Evolutionary conservation across 225 moss, liverwort and hornwort species (phyloP).

Genomic region (Asterella californica): DNA sequence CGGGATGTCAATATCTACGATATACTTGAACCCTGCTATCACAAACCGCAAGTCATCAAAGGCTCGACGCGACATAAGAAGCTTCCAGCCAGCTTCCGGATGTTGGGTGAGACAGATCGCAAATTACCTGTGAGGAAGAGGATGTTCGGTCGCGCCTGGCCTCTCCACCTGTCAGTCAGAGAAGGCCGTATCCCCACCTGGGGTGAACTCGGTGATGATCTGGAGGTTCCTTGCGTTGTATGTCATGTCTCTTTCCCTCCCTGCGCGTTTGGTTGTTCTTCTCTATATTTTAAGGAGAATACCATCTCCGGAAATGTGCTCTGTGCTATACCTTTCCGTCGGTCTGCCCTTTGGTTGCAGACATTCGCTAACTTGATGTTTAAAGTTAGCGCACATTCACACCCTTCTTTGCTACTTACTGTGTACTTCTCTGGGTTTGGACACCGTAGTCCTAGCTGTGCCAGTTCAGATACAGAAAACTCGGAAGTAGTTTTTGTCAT

Average conservation of each 20-base stretch:
- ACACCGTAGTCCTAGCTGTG: not conserved
- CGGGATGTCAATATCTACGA: slow-evolving; percentile 67
- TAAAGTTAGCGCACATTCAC: too few relatives aligned
- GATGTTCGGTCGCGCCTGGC: slow-evolving; percentile 89
- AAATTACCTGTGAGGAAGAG: slow-evolving; percentile 65
- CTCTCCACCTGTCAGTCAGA: slow-evolving; percentile 45
- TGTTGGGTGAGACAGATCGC: slow-evolving; percentile 60
- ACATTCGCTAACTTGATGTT: too few relatives aligned
- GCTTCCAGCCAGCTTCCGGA: slow-evolving; percentile 74
- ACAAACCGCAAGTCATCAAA: slow-evolving; percentile 22
- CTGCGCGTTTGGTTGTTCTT: not conserved
- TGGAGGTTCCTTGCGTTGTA: slow-evolving; percentile 82
- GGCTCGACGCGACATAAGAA: slow-evolving; percentile 26
- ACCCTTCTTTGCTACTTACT: not conserved
- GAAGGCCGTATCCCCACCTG: slow-evolving; percentile 68
- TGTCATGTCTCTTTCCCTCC: not conserved
- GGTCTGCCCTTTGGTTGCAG: too few relatives aligned
- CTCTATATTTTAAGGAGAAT: too few relatives aligned
- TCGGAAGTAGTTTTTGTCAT: not conserved
- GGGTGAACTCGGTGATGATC: slow-evolving; percentile 56
- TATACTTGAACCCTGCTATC: slow-evolving; percentile 89
- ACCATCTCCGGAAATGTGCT: too few relatives aligned
- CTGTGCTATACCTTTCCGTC: too few relatives aligned
- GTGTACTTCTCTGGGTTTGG: too few relatives aligned
- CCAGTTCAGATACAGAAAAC: not conserved